Conservation (phyloP, 2,329 filamentous ascomycete genomes). For the Colletotrichum chlorophyti region DNA sequence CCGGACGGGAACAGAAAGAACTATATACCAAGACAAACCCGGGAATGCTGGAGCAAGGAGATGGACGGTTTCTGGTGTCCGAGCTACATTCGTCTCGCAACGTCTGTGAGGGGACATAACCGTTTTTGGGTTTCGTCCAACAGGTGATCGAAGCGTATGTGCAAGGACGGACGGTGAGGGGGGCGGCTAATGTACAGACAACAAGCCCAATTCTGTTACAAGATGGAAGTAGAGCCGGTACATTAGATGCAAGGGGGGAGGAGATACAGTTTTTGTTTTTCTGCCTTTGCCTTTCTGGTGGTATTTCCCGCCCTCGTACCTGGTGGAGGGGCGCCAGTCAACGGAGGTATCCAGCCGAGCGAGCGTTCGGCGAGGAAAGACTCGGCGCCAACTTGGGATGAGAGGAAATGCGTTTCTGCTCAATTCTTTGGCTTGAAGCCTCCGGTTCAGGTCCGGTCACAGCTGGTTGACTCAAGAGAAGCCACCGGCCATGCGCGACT, state of each 20-base stretch:
- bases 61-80: conserved; percentile 20
- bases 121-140: conserved; percentile 26
- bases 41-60: conserved; percentile 12
- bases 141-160: conserved; percentile 25
- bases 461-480: conserved; percentile 7
- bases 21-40: conserved; percentile 22
- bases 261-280: not conserved
- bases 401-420: not conserved
- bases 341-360: not conserved
- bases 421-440: not conserved
- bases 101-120: conserved; percentile 20
- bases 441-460: not conserved
- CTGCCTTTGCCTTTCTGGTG: not conserved
- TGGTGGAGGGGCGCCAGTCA: not conserved
- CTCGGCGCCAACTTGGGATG: not conserved
- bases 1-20: conserved; percentile 10
- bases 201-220: conserved; percentile 14
- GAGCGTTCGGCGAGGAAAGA: not conserved
- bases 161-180: conserved; percentile 8
- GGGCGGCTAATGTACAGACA: conserved; percentile 9
- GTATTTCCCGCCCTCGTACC: not conserved
- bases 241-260: conserved; percentile 2
- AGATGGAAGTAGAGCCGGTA: conserved; percentile 6
- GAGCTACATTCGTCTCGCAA: conserved; percentile 25
- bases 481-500: conserved; percentile 5